Percentiles rank a stretch among this genome's conserved stretches.
These are phyloP conservation scores for Epichloe sylvatica DNA, from an alignment of 2,329 filamentous ascomycete genomes.

Conservation along the genomic window DNA sequence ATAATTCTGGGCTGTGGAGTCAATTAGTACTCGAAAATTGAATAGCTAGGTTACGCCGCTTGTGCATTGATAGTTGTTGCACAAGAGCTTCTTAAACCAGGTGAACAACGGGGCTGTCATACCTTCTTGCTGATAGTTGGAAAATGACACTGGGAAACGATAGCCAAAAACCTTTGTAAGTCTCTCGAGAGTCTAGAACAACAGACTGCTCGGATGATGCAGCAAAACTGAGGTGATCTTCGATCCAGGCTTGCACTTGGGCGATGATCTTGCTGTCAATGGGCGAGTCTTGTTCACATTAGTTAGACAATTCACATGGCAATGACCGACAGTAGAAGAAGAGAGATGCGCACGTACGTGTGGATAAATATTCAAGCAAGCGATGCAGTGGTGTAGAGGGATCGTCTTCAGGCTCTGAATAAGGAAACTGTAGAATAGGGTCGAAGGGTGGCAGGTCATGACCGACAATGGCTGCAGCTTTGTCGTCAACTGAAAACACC, in stretches of 20 bases:
- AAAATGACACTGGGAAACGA: constrained; percentile 35
- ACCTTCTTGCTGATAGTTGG: constrained; percentile 25
- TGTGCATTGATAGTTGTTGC: not conserved
- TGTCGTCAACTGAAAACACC: constrained; percentile 20
- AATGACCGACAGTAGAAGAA: not conserved
- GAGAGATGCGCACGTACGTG: constrained; percentile 12
- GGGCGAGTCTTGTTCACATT: constrained; percentile 21
- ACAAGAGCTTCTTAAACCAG: not conserved
- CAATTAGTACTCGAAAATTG: not conserved
- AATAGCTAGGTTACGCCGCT: not conserved
- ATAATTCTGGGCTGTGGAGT: constrained; percentile 4
- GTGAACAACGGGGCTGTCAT: constrained; percentile 11
- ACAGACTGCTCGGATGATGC: constrained; percentile 18
- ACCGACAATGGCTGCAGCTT: constrained; percentile 13
- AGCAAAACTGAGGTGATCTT: constrained; percentile 30
- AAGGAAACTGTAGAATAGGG: constrained; percentile 34
- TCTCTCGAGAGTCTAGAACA: constrained; percentile 29
- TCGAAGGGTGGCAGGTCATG: constrained; percentile 19
- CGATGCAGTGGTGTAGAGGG: constrained; percentile 20
- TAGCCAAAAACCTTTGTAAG: constrained; percentile 37
- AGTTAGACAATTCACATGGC: not conserved
- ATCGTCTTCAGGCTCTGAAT: constrained; percentile 19
- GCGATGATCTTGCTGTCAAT: constrained; percentile 31
- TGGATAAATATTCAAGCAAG: constrained; percentile 23
- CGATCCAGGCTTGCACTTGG: constrained; percentile 36